Base-by-base conservation (phyloP, 352 stramenopile genomes). In the Phytophthora syringae region DNA sequence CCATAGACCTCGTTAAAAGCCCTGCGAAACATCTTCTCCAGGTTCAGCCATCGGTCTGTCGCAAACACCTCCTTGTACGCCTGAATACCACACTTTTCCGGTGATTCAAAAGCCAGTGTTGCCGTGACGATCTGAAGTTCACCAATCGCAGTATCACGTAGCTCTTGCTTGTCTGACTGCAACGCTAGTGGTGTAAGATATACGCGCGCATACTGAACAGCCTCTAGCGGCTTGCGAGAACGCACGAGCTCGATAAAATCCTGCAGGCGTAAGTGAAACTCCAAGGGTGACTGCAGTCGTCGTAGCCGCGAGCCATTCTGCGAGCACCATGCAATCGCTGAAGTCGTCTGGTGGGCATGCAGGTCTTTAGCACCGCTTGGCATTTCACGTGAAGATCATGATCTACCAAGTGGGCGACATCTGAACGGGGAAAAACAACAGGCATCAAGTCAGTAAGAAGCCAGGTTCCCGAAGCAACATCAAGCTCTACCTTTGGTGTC, bases 211-310 rank as follows among this genome's bases (percentile, higher is more conserved):
- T 93, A 91, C 30, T 90, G 60, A 13, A 95, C 77, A 20, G 86
- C 86, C 20, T 91, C 79, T n/a, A 93, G 64, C 10, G 79, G 79
- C 57, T 92, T 85, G 49, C 76, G 75, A 3, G 75, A 74, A 47
- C 86, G 86, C n/a, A 93, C 82, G n/a, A 89, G 67, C 58, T 93
- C 86, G 20, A 95, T 68, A 60, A 93, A 90, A 54, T 89, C 81
- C 60, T 95, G 86, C 25, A 93, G 51, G 7, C 86, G 75, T 28
- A 95, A 45, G 9, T 82, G 80, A 36, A 95, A 92, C 52, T 93
- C 84, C n/a, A 95, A 44, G 18, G 64, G 69, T 6, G 86, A 93
- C 49, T 86, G 78, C 15, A 95, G 55, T 15, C 86, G 84, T 37
- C 86, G 81, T 25, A 95, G 58, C 3, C 86, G 81, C 20, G 86